Base-by-base conservation (phyloP, 192 early-diverging fungal genomes). In the Diversispora epigaea region DNA sequence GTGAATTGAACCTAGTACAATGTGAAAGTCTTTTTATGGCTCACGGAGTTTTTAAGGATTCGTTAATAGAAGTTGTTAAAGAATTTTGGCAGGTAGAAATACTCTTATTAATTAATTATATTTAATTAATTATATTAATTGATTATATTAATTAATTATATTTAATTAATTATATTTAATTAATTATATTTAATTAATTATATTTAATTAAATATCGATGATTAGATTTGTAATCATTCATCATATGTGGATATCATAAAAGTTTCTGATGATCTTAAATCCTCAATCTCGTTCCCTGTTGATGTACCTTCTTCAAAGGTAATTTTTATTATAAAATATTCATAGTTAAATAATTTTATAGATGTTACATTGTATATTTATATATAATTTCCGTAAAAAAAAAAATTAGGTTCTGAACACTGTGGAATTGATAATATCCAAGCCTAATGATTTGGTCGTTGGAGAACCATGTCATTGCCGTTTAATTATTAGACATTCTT, bases 401-500 rank as follows among this genome's bases (percentile, higher is more conserved):
- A 75, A 4, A 75, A 69, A 4, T 19, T 81, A 87, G 78, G 81
- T 87, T 54, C 56, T 89, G 32, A 83, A 85, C 45, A 86, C 84
- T 4, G 85, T 83, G 1, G 86, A 89, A 69, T 79, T 88, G 25
- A 68, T 85, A 8, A 68, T 84, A 12, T 67, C 83, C 4, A 71
- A 76, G 21, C 56, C 68, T 14, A 71, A 83, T 11, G 71, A 84
- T 46, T 71, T 89, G 62, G 71, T 80, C 3, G 82, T 91, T 4
- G 86, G 87, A 7, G 84, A 88, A 19, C 81, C 87, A 12, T 80
- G 90, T 40, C 80, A 82, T n/a, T 90, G 87, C 76, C 65, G 77
- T 0, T 43, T 92, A 15, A 69, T 68, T 32, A 79, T 92, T 40
- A 80, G 80, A 39, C 85, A 84, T 77, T 85, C 85, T 3, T 79